Conservation (phyloP, 305 asterid genomes). For the Fraxinus albicans region DNA sequence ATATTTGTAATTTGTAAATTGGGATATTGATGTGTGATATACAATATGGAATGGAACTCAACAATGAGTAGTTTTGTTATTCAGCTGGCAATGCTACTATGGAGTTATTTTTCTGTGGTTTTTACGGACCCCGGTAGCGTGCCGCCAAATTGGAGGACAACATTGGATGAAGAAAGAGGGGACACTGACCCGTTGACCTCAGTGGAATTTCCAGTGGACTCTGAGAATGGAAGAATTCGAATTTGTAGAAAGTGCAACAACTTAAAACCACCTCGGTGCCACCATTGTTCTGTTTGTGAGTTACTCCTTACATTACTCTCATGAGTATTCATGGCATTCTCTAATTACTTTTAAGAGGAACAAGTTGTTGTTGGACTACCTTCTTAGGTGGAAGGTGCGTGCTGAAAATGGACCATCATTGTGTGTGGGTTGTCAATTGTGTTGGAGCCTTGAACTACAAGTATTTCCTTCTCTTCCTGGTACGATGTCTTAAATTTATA, state of each 20-base stretch:
- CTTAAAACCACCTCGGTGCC: constrained; percentile 71
- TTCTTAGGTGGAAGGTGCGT: constrained; percentile 68
- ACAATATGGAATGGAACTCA: not conserved
- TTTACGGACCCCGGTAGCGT: constrained; percentile 68
- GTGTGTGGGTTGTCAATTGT: constrained; percentile 74
- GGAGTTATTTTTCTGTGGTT: constrained; percentile 76
- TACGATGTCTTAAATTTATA: constrained; percentile 20
- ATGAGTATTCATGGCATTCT: constrained; percentile 8
- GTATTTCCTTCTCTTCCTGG: constrained; percentile 70
- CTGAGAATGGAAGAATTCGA: constrained; percentile 40
- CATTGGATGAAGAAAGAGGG: constrained; percentile 56
- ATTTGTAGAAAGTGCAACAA: constrained; percentile 67
- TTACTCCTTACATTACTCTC: constrained; percentile 20
- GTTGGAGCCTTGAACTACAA: constrained; percentile 76
- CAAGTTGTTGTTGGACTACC: constrained; percentile 17
- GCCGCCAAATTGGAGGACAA: constrained; percentile 65
- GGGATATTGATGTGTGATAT: not conserved
- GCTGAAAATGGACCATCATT: constrained; percentile 73
- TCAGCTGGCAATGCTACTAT: constrained; percentile 68
- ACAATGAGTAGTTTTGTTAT: not conserved
- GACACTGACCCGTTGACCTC: constrained; percentile 49
- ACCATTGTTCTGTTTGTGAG: constrained; percentile 78
- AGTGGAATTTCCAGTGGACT: constrained; percentile 41
- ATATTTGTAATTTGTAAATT: not conserved
- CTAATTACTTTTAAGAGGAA: not conserved